Evolutionary conservation across 1,284 basidiomycete species (phyloP).

Genomic region (Apiotrichum brassicae): DNA sequence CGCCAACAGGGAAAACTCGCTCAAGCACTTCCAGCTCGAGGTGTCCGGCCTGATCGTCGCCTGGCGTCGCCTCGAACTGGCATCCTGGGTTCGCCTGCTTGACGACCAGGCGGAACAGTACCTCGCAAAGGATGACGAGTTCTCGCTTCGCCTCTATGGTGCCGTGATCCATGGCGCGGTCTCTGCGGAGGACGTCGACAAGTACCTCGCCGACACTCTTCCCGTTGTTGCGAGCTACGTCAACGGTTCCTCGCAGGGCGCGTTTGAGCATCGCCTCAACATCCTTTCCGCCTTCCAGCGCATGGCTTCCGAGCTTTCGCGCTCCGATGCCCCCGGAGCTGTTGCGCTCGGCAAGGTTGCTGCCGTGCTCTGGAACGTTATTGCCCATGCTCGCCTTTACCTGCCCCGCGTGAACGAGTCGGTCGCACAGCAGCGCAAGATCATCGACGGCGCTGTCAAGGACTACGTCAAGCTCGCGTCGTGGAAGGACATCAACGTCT

Average conservation of each 20-base stretch:
- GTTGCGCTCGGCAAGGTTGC: slow-evolving; percentile 51
- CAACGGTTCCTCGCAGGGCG: slow-evolving; percentile 69
- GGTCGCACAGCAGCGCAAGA: slow-evolving; percentile 57
- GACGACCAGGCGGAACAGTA: slow-evolving; percentile 64
- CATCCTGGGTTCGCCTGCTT: slow-evolving; percentile 78
- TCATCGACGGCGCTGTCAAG: slow-evolving; percentile 73
- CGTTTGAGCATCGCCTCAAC: slow-evolving; percentile 64
- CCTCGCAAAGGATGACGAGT: slow-evolving; percentile 60
- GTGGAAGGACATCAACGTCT: slow-evolving; percentile 97
- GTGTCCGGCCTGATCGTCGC: slow-evolving; percentile 72
- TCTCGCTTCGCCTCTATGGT: slow-evolving; percentile 93
- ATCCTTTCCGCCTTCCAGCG: slow-evolving; percentile 65
- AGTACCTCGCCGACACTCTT: slow-evolving; percentile 58
- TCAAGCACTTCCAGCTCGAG: slow-evolving; percentile 61
- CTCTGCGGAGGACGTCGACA: slow-evolving; percentile 46
- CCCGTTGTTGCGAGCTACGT: slow-evolving; percentile 80
- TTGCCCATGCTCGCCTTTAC: slow-evolving; percentile 64
- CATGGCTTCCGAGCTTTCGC: slow-evolving; percentile 35
- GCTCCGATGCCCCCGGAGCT: slow-evolving; percentile 39
- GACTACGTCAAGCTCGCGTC: slow-evolving; percentile 90
- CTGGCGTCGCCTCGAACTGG: slow-evolving; percentile 85
- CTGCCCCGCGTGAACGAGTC: slow-evolving; percentile 51
- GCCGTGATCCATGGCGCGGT: slow-evolving; percentile 62
- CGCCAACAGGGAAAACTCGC: slow-evolving; percentile 76
- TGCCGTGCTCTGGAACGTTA: slow-evolving; percentile 62